These are phyloP conservation scores for Tuber brumale DNA, from an alignment of 495 filamentous ascomycete species.

Conservation along the genomic window DNA sequence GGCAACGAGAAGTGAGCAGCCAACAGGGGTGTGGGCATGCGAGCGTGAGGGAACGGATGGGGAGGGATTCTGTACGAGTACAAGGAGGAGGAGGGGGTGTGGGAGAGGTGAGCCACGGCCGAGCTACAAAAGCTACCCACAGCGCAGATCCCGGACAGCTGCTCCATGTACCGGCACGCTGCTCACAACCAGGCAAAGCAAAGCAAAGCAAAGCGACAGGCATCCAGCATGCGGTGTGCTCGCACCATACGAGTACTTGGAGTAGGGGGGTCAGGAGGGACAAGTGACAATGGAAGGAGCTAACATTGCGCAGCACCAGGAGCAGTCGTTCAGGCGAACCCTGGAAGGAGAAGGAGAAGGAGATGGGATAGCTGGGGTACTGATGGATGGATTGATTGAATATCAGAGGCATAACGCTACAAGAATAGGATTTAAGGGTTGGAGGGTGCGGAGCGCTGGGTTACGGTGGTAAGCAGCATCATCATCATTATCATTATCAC, in stretches of 20 bases:
- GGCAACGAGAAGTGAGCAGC: background rate
- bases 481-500: background rate
- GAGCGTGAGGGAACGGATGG: background rate
- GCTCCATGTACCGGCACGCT: background rate
- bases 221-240: background rate
- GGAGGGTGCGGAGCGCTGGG: background rate
- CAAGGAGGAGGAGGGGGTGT: background rate
- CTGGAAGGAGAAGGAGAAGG: background rate
- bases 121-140: background rate
- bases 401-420: background rate
- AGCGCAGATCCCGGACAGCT: background rate
- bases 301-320: background rate
- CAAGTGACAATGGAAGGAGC: background rate
- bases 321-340: background rate
- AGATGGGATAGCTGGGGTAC: background rate
- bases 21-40: background rate
- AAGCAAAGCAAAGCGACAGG: background rate
- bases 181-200: background rate
- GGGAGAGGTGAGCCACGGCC: background rate
- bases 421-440: background rate
- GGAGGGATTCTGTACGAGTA: conserved; percentile 1
- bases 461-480: background rate
- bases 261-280: background rate
- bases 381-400: background rate
- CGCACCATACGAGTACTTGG: too few relatives aligned